phyloP scores from a whole-genome alignment of 2,329 filamentous ascomycete species.

The Aspergillus puulaauensis region DNA sequence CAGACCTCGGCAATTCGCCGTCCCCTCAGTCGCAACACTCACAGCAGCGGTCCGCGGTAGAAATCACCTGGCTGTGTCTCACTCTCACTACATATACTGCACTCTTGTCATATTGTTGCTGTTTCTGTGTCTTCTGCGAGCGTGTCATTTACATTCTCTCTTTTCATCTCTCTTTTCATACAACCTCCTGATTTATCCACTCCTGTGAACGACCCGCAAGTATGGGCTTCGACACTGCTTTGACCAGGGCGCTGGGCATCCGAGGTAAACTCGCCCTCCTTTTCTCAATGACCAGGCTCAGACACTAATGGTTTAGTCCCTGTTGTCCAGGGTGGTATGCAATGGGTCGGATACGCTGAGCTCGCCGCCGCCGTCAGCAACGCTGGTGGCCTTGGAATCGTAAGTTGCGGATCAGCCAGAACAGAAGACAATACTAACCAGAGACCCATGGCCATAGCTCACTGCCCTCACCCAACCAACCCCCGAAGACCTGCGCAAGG shows the following conservation, averaged over 20 bases:
- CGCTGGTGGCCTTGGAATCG: slow-evolving; percentile 53
- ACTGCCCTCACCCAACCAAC: slow-evolving; percentile 80
- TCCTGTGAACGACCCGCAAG: slow-evolving; percentile 10
- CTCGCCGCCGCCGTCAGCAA: slow-evolving; percentile 55
- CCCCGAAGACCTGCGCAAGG: slow-evolving; percentile 85
- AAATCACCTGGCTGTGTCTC: not conserved
- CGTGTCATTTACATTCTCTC: not conserved
- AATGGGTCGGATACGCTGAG: slow-evolving; percentile 57
- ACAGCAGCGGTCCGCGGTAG: slow-evolving; percentile 24
- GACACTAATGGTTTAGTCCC: slow-evolving; percentile 37
- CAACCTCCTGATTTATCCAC: not conserved
- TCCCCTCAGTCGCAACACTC: slow-evolving; percentile 22
- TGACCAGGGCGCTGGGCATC: slow-evolving; percentile 61
- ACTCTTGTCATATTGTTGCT: slow-evolving; percentile 3
- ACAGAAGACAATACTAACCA: slow-evolving; percentile 1
- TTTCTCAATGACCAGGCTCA: not conserved
- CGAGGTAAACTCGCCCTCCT: slow-evolving; percentile 30
- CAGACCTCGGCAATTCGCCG: slow-evolving; percentile 33
- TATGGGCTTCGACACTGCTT: slow-evolving; percentile 66
- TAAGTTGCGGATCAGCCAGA: slow-evolving; percentile 25
- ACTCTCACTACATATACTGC: not conserved
- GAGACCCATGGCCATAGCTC: slow-evolving; percentile 38
- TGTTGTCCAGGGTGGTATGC: slow-evolving; percentile 54
- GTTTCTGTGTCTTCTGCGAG: not conserved
- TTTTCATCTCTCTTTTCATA: not conserved